Evolutionary conservation across 176 grass and related monocot species (phyloP), one percentile per base, ranked within the genome.

Genomic region (Cocos nucifera): DNA sequence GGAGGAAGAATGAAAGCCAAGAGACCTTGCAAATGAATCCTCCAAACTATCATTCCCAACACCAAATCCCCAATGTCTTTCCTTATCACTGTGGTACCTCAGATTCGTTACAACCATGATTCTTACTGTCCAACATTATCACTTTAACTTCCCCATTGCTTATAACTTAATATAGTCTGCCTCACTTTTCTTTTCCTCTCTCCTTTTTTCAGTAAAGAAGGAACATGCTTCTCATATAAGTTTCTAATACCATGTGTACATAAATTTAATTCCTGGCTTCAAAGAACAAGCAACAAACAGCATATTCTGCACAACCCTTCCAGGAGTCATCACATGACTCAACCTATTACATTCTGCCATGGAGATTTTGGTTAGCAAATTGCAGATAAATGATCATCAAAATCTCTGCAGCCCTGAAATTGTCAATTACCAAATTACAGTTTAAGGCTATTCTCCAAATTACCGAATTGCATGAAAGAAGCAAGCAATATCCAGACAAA

Each of bases 381-480:
- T 12, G 35, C 35, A 44, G 9, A 39, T 39, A 39, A 39, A 39
- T 10, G 35, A 39, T 44, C 35, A 44, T 44, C 35, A 44, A 44
- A 44, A 14, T 44, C 35, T 44, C 3, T 12, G 35, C 35, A 14
- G 35, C 9, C 35, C 35, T 3, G 2, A 14, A 12, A 44, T 0
- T 6, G 6, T 12, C 35, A 14, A 44, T 14, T 2, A 44, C 9
- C 35, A 44, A 44, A 44, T 44, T 12, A 12, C 9, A 12, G 92
- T 92, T 57, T 92, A 98, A 50, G 87, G 87, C 1, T 98, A 98
- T 76, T 84, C 93, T 3, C 71, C n/a, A n/a, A n/a, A n/a, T n/a
- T n/a, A n/a, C n/a, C n/a, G n/a, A n/a, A n/a, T n/a, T 88, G 84
- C 66, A 92, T 88, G 78, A 92, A 98, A 62, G 93, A 87, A 49